Conservation (phyloP, 352 stramenopile genomes). For the Phytopythium aichiense region DNA sequence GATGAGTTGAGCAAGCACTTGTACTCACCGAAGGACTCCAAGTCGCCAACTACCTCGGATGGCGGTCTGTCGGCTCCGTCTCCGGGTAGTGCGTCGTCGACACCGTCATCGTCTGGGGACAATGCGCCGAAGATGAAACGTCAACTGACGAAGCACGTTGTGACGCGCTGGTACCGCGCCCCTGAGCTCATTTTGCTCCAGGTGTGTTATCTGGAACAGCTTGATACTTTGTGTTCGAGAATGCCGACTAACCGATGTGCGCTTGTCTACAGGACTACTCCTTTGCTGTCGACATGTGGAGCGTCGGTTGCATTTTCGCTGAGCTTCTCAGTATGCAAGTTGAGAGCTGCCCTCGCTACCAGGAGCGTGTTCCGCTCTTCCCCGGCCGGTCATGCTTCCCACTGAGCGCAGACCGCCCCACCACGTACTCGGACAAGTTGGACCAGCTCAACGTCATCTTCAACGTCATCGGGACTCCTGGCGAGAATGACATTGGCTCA, state of each 20-base stretch:
- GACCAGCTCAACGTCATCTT: conserved; percentile 96
- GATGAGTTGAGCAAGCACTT: conserved; percentile 73
- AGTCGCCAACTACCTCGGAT: conserved; percentile 74
- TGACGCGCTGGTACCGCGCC: conserved; percentile 97
- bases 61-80: conserved; percentile 53
- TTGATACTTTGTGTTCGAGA: neutral
- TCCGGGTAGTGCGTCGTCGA: conserved; percentile 60
- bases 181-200: conserved; percentile 96
- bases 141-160: conserved; percentile 97
- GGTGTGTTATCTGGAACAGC: neutral
- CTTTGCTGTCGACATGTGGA: conserved; percentile 99
- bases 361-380: conserved; percentile 82
- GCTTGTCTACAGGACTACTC: conserved; percentile 85
- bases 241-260: neutral
- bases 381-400: conserved; percentile 84
- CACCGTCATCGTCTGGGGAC: conserved; percentile 53
- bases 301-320: conserved; percentile 94
- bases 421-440: conserved; percentile 84
- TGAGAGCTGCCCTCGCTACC: conserved; percentile 80
- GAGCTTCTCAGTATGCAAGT: conserved; percentile 88
- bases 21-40: conserved; percentile 75
- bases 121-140: conserved; percentile 72
- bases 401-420: conserved; percentile 75
- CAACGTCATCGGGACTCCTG: conserved; percentile 93
- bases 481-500: conserved; percentile 84